Evolutionary conservation across 2,329 filamentous ascomycete species (phyloP).

Genomic region (Calonectria honghensis): DNA sequence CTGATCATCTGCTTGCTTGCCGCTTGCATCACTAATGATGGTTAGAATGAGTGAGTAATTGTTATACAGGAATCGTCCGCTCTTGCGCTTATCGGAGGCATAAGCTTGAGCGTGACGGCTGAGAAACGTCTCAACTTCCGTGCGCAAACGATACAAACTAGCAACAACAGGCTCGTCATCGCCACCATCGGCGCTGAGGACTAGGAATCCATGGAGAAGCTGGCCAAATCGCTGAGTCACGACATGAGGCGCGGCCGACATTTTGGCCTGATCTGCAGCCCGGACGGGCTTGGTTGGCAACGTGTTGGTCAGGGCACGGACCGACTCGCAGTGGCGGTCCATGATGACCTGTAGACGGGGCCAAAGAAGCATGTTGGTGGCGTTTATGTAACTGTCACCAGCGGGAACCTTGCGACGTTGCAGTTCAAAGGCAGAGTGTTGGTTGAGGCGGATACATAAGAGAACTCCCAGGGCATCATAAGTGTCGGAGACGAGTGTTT

Average conservation of each 20-base stretch:
- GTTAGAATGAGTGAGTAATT: slow-evolving; percentile 97
- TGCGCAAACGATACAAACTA: slow-evolving; percentile 84
- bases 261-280: slow-evolving; percentile 73
- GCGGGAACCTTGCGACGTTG: slow-evolving; percentile 93
- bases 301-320: slow-evolving; percentile 77
- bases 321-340: slow-evolving; percentile 92
- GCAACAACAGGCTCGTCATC: slow-evolving; percentile 95
- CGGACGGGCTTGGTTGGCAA: slow-evolving; percentile 68
- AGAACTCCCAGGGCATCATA: slow-evolving; percentile 91
- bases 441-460: slow-evolving; percentile 94
- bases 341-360: slow-evolving; percentile 95
- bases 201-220: slow-evolving; percentile 88
- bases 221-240: slow-evolving; percentile 97
- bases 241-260: slow-evolving; percentile 90
- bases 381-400: slow-evolving; percentile 94
- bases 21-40: slow-evolving; percentile 87
- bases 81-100: slow-evolving; percentile 84
- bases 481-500: slow-evolving; percentile 83
- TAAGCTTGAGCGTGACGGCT: slow-evolving; percentile 85
- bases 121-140: slow-evolving; percentile 89
- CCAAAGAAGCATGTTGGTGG: slow-evolving; percentile 96
- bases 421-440: slow-evolving; percentile 94
- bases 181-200: slow-evolving; percentile 90
- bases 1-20: slow-evolving; percentile 84
- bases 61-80: slow-evolving; percentile 92